These are phyloP conservation scores for Xylaria multiplex DNA, from an alignment of 2,329 filamentous ascomycete genomes.

Conservation along the genomic window DNA sequence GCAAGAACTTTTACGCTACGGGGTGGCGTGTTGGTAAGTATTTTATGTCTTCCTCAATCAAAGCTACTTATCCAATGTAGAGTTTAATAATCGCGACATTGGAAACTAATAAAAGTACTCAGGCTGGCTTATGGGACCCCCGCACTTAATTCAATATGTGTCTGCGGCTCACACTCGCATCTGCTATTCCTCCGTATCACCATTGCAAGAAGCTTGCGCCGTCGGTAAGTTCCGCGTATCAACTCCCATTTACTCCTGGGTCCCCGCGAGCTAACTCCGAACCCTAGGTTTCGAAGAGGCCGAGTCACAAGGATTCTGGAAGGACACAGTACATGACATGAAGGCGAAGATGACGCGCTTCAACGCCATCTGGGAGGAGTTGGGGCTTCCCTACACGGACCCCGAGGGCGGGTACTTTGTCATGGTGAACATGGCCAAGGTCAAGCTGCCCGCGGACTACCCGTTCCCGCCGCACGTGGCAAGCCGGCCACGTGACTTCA, in stretches of 20 bases:
- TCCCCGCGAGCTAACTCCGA: neutral
- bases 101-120: slow-evolving; percentile 17
- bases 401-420: slow-evolving; percentile 98
- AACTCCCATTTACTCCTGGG: neutral
- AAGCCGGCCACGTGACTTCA: slow-evolving; percentile 88
- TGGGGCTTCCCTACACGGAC: slow-evolving; percentile 83
- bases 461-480: slow-evolving; percentile 90
- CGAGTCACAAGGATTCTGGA: slow-evolving; percentile 87
- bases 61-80: neutral
- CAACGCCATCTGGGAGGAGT: slow-evolving; percentile 81
- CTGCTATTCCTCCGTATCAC: slow-evolving; percentile 93
- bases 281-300: slow-evolving; percentile 81
- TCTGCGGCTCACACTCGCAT: slow-evolving; percentile 94
- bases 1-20: slow-evolving; percentile 98
- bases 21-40: slow-evolving; percentile 83
- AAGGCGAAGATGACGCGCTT: slow-evolving; percentile 87
- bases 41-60: neutral
- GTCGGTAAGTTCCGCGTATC: slow-evolving; percentile 64
- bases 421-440: slow-evolving; percentile 89
- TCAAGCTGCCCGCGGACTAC: slow-evolving; percentile 84
- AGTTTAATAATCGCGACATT: neutral
- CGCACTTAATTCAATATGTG: slow-evolving; percentile 90
- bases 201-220: slow-evolving; percentile 91
- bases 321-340: slow-evolving; percentile 85
- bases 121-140: slow-evolving; percentile 90